Base-by-base conservation (phyloP, 2,329 filamentous ascomycete species). In the Colletotrichum scovillei region DNA sequence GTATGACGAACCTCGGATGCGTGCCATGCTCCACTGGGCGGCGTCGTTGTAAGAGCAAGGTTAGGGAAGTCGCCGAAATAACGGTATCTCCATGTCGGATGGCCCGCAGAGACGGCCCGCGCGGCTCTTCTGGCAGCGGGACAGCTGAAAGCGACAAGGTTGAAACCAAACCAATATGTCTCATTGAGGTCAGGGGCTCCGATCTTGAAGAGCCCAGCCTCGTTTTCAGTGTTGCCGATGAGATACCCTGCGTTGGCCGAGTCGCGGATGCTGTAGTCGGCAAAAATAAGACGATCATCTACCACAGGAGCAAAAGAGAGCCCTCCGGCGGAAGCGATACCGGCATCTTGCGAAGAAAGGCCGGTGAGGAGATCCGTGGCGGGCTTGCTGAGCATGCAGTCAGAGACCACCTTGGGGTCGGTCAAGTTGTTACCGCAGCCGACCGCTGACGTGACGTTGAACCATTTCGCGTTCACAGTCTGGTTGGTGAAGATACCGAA, bases 51-150 rank as follows among this genome's bases (percentile, higher is more conserved):
- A 22, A 81, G 70, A 11, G 74, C 74, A 8, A 80, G 76, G 53
- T 84, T 79, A 6, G 81, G 80, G 63, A 83, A 84, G 9, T 79
- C 78, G 12, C 82, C 83, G 52, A 82, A 79, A 60, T 81, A 84
- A 16, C 80, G 77, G 63, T 84, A 84, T 60, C 83, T 75, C 81
- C 82, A 84, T 0, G 80, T 82, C 2, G 83, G 81, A 19, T 78
- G 77, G 0, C 77, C 76, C 1, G 69, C 70, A 19, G 77, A 60
- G 2, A 80, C 55, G 30, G 76, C 76, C 22, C 72, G 67, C 62
- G 81, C 78, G 59, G 80, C 77, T 49, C 76, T 67, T 30, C 63
- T 59, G 67, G 64, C 79, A 12, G 76, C 72, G 6, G 81, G 80
- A 74, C 83, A 83, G 46, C 75, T 86, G 59, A 81, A 84, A 4